Evolutionary conservation across 2,329 filamentous ascomycete species (phyloP).

Genomic region (Tolypocladium capitatum): DNA sequence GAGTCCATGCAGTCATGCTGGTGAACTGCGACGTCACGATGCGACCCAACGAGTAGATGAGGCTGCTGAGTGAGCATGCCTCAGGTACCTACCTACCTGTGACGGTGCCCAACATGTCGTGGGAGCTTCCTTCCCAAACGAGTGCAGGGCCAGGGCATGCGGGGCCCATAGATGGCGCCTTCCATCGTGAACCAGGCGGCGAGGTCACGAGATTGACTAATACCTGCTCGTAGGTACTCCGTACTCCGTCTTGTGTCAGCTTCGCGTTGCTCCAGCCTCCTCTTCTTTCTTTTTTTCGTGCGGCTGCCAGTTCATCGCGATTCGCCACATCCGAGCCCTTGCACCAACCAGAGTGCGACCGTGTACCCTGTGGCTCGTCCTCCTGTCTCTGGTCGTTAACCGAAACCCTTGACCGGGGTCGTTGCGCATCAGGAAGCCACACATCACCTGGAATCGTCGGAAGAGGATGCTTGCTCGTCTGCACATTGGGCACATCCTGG

Average conservation of each 20-base stretch:
- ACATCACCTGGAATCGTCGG: background rate
- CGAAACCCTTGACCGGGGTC: background rate
- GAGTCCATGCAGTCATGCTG: background rate
- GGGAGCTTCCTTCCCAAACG: too few relatives aligned
- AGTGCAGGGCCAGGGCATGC: too few relatives aligned
- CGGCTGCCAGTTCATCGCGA: background rate
- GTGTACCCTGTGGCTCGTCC: background rate
- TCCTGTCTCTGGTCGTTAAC: background rate
- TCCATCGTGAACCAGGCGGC: background rate
- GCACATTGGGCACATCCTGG: slow-evolving; percentile 2
- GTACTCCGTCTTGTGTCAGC: background rate
- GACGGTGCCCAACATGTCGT: too few relatives aligned
- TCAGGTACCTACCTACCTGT: too few relatives aligned
- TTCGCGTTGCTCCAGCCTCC: background rate
- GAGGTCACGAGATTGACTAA: background rate
- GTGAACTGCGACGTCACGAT: background rate
- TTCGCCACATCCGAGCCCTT: background rate
- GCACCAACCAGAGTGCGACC: background rate
- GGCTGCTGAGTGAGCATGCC: background rate
- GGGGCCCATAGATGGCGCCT: background rate
- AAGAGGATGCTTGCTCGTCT: background rate
- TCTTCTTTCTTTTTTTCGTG: background rate
- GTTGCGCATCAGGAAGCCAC: background rate
- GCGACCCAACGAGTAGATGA: background rate
- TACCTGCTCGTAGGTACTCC: too few relatives aligned